These are phyloP conservation scores for Diaporthe nobilis DNA, from an alignment of 2,329 filamentous ascomycete species.

Conservation along the genomic window DNA sequence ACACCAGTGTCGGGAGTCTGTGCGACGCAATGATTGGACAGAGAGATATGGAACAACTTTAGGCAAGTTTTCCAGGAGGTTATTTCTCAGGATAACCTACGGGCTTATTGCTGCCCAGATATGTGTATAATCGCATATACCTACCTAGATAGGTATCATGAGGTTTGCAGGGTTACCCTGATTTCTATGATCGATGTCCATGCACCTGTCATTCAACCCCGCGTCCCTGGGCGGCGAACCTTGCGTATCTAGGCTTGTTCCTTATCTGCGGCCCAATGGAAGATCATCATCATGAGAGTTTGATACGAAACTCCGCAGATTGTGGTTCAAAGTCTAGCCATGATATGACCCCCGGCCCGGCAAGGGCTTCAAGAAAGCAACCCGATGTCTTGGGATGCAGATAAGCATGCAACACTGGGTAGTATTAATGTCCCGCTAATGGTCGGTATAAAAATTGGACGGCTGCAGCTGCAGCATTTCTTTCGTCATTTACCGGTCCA, in stretches of 20 bases:
- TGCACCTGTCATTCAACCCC: slow-evolving; percentile 18
- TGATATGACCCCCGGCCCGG: not conserved
- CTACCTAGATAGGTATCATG: not conserved
- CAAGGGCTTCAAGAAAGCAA: not conserved
- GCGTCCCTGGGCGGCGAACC: slow-evolving; percentile 6
- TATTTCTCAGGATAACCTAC: not conserved
- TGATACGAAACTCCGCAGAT: slow-evolving; percentile 13
- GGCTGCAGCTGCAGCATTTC: not conserved
- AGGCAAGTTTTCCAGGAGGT: not conserved
- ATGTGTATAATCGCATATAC: not conserved
- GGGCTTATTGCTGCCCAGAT: slow-evolving; percentile 1
- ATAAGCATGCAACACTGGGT: slow-evolving; percentile 11
- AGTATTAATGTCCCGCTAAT: not conserved
- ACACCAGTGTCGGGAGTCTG: not conserved
- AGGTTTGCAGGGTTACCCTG: slow-evolving; percentile 15
- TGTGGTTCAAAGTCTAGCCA: slow-evolving; percentile 3
- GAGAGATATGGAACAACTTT: not conserved
- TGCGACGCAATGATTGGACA: not conserved
- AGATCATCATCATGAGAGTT: not conserved
- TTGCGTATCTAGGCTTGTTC: slow-evolving; percentile 10
- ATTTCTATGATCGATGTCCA: not conserved
- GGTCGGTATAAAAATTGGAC: slow-evolving; percentile 9
- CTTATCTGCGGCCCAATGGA: slow-evolving; percentile 30
- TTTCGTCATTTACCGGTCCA: not conserved
- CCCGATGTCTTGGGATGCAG: slow-evolving; percentile 15